Evolutionary conservation across 192 early-diverging fungal genomes (phyloP).

Genomic region (Glomus cerebriforme): DNA sequence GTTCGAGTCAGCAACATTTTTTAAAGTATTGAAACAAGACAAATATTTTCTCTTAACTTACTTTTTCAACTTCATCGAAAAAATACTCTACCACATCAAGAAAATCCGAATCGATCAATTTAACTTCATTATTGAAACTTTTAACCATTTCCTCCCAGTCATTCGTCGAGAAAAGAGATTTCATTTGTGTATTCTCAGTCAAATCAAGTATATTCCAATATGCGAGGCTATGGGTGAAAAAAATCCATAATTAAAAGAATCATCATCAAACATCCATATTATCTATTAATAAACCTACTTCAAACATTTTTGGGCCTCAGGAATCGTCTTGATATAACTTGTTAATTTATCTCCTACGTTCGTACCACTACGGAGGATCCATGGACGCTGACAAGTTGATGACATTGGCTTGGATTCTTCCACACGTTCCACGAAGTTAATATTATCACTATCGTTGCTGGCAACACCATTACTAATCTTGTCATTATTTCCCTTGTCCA

Average conservation of each 20-base stretch:
- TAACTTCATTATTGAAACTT: conserved; percentile 35
- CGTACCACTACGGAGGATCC: conserved; percentile 27
- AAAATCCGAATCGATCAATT: conserved; percentile 28
- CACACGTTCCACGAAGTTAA: conserved; percentile 21
- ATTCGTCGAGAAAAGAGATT: conserved; percentile 31
- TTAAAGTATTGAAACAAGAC: conserved; percentile 23
- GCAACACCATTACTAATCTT: conserved; percentile 14
- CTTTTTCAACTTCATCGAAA: conserved; percentile 38
- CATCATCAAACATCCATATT: conserved; percentile 3
- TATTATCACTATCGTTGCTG: conserved; percentile 26
- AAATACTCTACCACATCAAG: conserved; percentile 24
- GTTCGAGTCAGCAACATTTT: conserved; percentile 32
- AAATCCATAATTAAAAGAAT: conserved; percentile 20
- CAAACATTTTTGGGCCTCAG: conserved; percentile 38
- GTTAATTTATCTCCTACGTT: conserved; percentile 28
- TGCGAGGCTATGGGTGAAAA: conserved; percentile 32
- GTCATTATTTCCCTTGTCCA: conserved; percentile 23
- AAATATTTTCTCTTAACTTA: conserved; percentile 29
- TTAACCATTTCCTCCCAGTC: conserved; percentile 30
- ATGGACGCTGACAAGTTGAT: conserved; percentile 17
- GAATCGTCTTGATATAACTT: conserved; percentile 33
- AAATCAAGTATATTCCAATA: conserved; percentile 38
- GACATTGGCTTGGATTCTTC: conserved; percentile 20
- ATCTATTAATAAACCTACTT: conserved; percentile 34
- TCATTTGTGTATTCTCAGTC: conserved; percentile 27